These are phyloP conservation scores for Linanthus parryae DNA, from an alignment of 148 eudicot genomes.

Conservation along the genomic window DNA sequence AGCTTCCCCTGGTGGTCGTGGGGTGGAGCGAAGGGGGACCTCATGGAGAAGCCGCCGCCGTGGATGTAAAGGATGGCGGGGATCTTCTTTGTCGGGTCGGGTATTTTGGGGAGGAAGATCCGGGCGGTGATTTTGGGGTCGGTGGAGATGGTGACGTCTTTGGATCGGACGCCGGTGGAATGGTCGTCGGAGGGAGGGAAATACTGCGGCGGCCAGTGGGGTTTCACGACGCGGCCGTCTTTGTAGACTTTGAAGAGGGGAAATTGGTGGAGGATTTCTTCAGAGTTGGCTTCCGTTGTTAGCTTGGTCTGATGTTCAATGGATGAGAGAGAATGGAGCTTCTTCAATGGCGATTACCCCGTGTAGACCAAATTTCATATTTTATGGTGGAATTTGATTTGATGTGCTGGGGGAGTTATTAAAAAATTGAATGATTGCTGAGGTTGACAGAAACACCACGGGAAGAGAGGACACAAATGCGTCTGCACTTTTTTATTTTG, in stretches of 20 bases:
- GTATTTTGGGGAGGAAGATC: conserved; percentile 26
- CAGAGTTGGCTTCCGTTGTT: too few species aligned
- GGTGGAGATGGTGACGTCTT: conserved; percentile 29
- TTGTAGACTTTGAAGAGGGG: conserved; percentile 44
- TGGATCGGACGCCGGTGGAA: conserved; percentile 32
- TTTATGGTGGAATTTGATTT: too few species aligned
- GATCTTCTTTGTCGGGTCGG: conserved; percentile 12
- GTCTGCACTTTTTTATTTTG: too few species aligned
- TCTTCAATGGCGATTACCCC: too few species aligned
- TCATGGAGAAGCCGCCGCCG: conserved; percentile 49
- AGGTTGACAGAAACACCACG: too few species aligned
- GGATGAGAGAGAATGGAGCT: too few species aligned
- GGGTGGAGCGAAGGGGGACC: conserved; percentile 29
- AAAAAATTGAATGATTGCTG: too few species aligned
- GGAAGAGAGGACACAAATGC: too few species aligned
- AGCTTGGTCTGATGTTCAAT: too few species aligned
- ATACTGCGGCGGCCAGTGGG: conserved; percentile 30
- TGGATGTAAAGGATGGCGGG: conserved; percentile 49
- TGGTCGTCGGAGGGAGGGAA: conserved; percentile 34
- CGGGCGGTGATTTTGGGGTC: conserved; percentile 31
- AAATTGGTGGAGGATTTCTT: too few species aligned
- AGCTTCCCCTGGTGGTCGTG: conserved; percentile 44
- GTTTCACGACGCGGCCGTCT: conserved; percentile 46
- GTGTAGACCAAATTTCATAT: too few species aligned
- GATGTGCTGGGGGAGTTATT: too few species aligned